Percentiles rank a stretch among this genome's conserved stretches.
phyloP scores from a whole-genome alignment of 2,329 filamentous ascomycete species.

The Xylaria sp. region DNA sequence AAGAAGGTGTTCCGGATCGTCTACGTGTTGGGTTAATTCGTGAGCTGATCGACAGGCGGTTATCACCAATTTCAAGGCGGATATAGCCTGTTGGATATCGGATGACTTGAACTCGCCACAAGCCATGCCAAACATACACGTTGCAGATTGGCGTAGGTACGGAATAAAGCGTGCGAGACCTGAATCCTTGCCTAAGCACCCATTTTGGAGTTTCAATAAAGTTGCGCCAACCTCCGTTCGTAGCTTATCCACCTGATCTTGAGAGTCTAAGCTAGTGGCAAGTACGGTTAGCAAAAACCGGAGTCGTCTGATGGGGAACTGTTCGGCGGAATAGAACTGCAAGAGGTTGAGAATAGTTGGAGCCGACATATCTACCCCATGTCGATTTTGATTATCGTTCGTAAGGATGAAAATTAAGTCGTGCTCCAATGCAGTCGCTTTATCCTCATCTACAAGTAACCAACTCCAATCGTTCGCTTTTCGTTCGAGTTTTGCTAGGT shows the following conservation, averaged over 20 bases:
- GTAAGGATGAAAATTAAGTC: constrained; percentile 58
- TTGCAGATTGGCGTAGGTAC: constrained; percentile 54
- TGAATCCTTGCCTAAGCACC: constrained; percentile 52
- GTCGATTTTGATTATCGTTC: constrained; percentile 40
- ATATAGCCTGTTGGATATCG: constrained; percentile 45
- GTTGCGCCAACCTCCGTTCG: constrained; percentile 47
- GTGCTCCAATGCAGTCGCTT: constrained; percentile 65
- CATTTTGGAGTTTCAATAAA: constrained; percentile 44
- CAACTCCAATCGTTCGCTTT: constrained; percentile 63
- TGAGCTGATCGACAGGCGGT: constrained; percentile 46
- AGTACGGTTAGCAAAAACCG: constrained; percentile 57
- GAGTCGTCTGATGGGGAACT: constrained; percentile 58
- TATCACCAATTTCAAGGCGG: constrained; percentile 52
- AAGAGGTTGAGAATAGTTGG: constrained; percentile 54
- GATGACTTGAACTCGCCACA: constrained; percentile 45
- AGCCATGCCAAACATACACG: constrained; percentile 52
- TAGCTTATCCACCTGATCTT: constrained; percentile 48
- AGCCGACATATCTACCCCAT: constrained; percentile 50
- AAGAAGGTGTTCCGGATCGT: constrained; percentile 56
- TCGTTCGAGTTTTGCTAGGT: constrained; percentile 63
- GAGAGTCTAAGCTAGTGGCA: constrained; percentile 54
- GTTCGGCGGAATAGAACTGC: constrained; percentile 54
- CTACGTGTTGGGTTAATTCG: constrained; percentile 52
- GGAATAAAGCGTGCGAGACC: constrained; percentile 52
- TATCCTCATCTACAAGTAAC: constrained; percentile 56